Base-by-base conservation (phyloP, 225 moss, liverwort and hornwort species). In the Marchantia polymorpha region DNA sequence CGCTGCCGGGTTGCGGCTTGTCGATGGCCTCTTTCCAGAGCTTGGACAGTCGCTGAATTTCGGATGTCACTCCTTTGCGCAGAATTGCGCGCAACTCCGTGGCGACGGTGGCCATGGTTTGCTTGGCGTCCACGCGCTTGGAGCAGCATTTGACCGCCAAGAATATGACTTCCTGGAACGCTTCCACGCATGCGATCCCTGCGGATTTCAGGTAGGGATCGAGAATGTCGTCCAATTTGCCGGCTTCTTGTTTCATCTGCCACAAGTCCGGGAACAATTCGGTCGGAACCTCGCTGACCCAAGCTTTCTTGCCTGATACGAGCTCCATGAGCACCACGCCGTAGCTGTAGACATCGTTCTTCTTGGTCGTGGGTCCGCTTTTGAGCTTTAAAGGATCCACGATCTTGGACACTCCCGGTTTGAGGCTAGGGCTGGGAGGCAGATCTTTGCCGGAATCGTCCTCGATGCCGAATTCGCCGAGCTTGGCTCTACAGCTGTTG, bases 261-360 rank as follows among this genome's bases (percentile, higher is more conserved):
- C 78, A 78, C n/a, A 78, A 27, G 51, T 78, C 78, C 3, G 78
- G 78, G 27, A 78, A 78, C 52, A 78, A 67, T 14, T 78, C 78
- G n/a, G 50, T 17, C 12, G 78, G 19, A 51, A 78, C 78, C 52
- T 78, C 78, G 19, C 51, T 78, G 10, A 78, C 78, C 78, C 78
- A 78, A 53, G 78, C 66, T 68, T 67, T 78, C 49, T 52, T 65
- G 23, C 78, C 78, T n/a, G 78, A 78, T 12, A 78, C 55, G 10
- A 84, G 58, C 39, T 87, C 87, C 87, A 87, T 87, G 69, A 87
- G 79, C 27, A 87, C 15, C 47, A 84, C 87, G 27, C 87, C 87
- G 49, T 84, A 87, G 66, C 79, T 84, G 61, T 87, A 87, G 11
- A 87, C 87, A 52, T 87, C 87, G 0, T 60, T 60, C 12, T 60